phyloP scores from a whole-genome alignment of 139 green algal genomes.

The Dunaliella primolecta region DNA sequence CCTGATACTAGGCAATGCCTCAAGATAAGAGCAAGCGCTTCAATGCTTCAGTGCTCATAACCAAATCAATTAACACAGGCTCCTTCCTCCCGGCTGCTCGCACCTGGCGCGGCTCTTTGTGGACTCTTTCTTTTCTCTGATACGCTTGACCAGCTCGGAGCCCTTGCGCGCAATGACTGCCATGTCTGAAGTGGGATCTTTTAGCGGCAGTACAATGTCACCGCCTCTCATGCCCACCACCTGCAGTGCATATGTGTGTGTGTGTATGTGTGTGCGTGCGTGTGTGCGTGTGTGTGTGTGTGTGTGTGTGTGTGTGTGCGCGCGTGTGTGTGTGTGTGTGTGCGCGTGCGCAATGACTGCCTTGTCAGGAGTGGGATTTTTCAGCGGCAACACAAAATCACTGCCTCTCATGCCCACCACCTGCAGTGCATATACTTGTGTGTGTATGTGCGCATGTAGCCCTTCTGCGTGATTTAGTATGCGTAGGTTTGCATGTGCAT shows the following conservation, averaged over 20 bases:
- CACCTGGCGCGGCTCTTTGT: slow-evolving; percentile 72
- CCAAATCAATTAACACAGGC: too few relatives aligned
- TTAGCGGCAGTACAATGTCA: slow-evolving; percentile 87
- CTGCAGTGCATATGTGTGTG: slow-evolving; percentile 11
- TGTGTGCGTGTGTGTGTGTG: slow-evolving; percentile 13
- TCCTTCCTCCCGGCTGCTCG: too few relatives aligned
- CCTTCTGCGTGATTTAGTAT: neutral
- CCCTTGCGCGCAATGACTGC: slow-evolving; percentile 84
- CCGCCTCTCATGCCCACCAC: slow-evolving; percentile 16
- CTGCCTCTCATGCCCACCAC: slow-evolving; percentile 15
- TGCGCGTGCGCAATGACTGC: slow-evolving; percentile 84
- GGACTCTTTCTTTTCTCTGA: slow-evolving; percentile 88
- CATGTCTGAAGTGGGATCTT: slow-evolving; percentile 95
- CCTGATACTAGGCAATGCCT: too few relatives aligned
- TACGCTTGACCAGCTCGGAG: slow-evolving; percentile 49
- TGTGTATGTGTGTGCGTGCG: neutral
- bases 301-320: slow-evolving; percentile 10
- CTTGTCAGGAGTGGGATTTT: slow-evolving; percentile 95
- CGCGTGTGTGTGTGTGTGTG: too few relatives aligned
- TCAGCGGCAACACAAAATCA: slow-evolving; percentile 87
- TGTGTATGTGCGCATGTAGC: neutral
- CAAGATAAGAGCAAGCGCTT: too few relatives aligned
- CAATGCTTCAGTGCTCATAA: too few relatives aligned
- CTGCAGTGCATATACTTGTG: slow-evolving; percentile 11
- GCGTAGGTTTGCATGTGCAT: slow-evolving; percentile 5